phyloP scores from a whole-genome alignment of 2,329 filamentous ascomycete genomes.

The Penicillium crustosum region DNA sequence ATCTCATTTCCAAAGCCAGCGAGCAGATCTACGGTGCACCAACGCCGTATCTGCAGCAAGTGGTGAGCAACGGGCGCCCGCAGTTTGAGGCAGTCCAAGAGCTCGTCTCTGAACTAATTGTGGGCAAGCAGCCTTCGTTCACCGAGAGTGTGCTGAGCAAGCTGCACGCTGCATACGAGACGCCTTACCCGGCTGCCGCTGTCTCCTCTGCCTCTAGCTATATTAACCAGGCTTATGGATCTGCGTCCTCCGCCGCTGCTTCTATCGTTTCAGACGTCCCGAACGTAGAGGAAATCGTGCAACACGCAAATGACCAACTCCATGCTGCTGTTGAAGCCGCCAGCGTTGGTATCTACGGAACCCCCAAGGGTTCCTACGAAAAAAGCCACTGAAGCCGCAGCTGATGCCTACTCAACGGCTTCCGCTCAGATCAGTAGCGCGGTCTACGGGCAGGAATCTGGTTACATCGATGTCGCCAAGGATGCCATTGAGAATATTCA shows the following conservation, averaged over 20 bases:
- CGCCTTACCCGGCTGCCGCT: slow-evolving; percentile 47
- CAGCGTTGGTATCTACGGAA: slow-evolving; percentile 58
- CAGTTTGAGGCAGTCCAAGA: slow-evolving; percentile 70
- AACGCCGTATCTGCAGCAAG: slow-evolving; percentile 62
- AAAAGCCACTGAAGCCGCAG: slow-evolving; percentile 54
- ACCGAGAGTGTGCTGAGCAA: slow-evolving; percentile 76
- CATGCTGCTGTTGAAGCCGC: slow-evolving; percentile 61
- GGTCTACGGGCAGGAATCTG: slow-evolving; percentile 55
- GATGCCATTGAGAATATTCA: slow-evolving; percentile 56
- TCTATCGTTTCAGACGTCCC: slow-evolving; percentile 55
- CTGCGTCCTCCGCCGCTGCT: slow-evolving; percentile 39
- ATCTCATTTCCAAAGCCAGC: slow-evolving; percentile 64
- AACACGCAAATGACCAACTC: slow-evolving; percentile 57
- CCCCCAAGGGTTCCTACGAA: slow-evolving; percentile 54
- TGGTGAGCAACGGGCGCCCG: slow-evolving; percentile 58
- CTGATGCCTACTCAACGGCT: slow-evolving; percentile 53
- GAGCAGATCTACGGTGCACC: slow-evolving; percentile 69
- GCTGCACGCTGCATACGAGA: slow-evolving; percentile 70
- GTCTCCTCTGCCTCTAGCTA: slow-evolving; percentile 54
- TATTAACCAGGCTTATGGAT: slow-evolving; percentile 49
- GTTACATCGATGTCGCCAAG: slow-evolving; percentile 56
- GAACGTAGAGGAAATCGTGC: slow-evolving; percentile 57
- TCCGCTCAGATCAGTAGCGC: slow-evolving; percentile 53
- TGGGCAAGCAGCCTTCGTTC: slow-evolving; percentile 76
- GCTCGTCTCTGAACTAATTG: slow-evolving; percentile 72